phyloP scores from a whole-genome alignment of 768 basidiomycete species.

The Leucogyrophana mollusca region DNA sequence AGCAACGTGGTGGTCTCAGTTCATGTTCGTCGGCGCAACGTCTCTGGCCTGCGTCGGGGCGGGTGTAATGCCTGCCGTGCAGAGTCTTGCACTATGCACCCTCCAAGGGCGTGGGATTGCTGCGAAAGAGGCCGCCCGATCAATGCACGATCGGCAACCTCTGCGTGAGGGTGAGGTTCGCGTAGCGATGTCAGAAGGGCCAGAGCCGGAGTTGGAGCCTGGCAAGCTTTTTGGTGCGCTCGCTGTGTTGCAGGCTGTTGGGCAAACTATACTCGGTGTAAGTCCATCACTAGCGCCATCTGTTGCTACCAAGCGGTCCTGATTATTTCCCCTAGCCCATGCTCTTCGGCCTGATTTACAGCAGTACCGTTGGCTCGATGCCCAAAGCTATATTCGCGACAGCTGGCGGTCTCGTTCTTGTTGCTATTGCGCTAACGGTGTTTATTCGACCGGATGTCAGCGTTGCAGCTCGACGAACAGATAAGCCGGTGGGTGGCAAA shows the following conservation, averaged over 20 bases:
- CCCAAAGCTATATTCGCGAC: slow-evolving; percentile 69
- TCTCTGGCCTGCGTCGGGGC: slow-evolving; percentile 64
- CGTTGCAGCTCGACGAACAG: slow-evolving; percentile 6
- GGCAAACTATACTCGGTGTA: slow-evolving; percentile 59
- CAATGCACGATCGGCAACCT: slow-evolving; percentile 1
- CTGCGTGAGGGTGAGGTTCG: slow-evolving; percentile 1
- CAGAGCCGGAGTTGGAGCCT: slow-evolving; percentile 32
- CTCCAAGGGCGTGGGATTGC: slow-evolving; percentile 32
- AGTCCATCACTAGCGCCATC: slow-evolving; percentile 10
- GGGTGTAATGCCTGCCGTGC: slow-evolving; percentile 65
- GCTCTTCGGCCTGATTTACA: slow-evolving; percentile 67
- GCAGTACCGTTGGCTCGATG: slow-evolving; percentile 57
- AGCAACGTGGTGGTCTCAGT: slow-evolving; percentile 29
- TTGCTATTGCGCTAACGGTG: slow-evolving; percentile 46
- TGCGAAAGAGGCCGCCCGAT: slow-evolving; percentile 33
- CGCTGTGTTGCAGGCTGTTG: slow-evolving; percentile 63
- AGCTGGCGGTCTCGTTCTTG: slow-evolving; percentile 53
- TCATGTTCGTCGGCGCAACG: slow-evolving; percentile 57
- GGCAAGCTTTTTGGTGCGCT: slow-evolving; percentile 74
- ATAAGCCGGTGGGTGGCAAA: not conserved
- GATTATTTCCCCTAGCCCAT: slow-evolving; percentile 49
- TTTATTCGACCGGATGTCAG: slow-evolving; percentile 36
- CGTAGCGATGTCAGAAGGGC: not conserved
- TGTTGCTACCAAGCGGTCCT: not conserved
- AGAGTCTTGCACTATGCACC: slow-evolving; percentile 75